Percentiles rank a stretch among this genome's conserved stretches.
These are phyloP conservation scores for Sporothrix pseudoabietina DNA, from an alignment of 2,329 filamentous ascomycete species.

Conservation along the genomic window DNA sequence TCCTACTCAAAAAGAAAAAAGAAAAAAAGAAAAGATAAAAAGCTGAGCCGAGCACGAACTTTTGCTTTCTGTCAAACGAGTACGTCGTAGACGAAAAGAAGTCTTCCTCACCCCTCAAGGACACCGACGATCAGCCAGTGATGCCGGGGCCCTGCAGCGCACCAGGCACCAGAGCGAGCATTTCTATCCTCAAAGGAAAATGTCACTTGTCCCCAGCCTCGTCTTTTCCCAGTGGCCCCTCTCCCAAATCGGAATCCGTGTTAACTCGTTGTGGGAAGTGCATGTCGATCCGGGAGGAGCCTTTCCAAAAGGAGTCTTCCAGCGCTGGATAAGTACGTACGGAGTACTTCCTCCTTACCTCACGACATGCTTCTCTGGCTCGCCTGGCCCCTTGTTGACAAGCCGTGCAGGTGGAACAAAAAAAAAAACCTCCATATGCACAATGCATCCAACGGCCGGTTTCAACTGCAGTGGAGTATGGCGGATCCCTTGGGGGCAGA, in stretches of 20 bases:
- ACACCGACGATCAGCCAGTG: not conserved
- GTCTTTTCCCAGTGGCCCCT: not conserved
- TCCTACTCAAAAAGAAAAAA: too few relatives aligned
- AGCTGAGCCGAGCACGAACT: not conserved
- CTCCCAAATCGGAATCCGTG: not conserved
- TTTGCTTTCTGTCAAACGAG: not conserved
- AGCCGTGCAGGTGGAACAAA: constrained; percentile 7
- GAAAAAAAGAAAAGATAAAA: too few relatives aligned
- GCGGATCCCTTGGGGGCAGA: constrained; percentile 1
- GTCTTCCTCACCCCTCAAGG: not conserved
- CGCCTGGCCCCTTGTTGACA: not conserved
- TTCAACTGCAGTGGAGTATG: constrained; percentile 5
- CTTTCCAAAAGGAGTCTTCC: not conserved
- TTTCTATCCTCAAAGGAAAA: not conserved
- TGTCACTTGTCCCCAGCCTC: constrained; percentile 5
- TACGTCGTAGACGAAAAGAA: too few relatives aligned
- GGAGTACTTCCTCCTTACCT: not conserved
- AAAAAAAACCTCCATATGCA: not conserved
- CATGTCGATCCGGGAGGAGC: constrained; percentile 1
- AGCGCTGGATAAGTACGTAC: not conserved
- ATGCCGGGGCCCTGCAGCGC: not conserved
- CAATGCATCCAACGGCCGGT: constrained; percentile 19
- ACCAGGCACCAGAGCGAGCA: not conserved
- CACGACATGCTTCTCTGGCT: not conserved
- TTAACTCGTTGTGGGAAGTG: not conserved